A percentile compares a stretch with the other conserved stretches of the same genome.
Conservation (phyloP, 139 green algal species). For the Bryopsis sp. region DNA sequence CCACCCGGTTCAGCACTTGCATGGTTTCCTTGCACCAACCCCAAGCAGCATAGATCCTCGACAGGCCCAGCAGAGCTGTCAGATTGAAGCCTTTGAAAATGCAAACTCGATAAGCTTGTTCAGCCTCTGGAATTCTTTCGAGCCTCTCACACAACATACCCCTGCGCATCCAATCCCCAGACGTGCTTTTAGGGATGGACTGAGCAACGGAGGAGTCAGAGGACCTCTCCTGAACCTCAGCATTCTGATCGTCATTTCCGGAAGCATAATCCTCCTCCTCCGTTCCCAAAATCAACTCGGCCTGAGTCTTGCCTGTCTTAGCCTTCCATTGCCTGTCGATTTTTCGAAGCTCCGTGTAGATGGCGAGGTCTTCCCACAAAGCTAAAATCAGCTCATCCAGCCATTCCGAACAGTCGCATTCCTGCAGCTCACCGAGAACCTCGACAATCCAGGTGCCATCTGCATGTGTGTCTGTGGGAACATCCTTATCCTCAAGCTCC, state of each 20-base stretch:
- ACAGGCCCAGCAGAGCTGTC: slow-evolving; percentile 13
- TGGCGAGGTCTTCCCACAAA: slow-evolving; percentile 17
- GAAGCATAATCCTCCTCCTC: not conserved
- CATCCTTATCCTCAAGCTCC: too few species aligned
- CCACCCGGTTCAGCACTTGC: slow-evolving; percentile 4
- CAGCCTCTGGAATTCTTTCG: slow-evolving; percentile 1
- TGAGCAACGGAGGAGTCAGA: not conserved
- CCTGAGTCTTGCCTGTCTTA: not conserved
- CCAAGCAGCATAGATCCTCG: not conserved
- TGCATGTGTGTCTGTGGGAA: too few species aligned
- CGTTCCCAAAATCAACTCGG: slow-evolving; percentile 16
- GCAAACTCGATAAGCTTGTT: slow-evolving; percentile 17
- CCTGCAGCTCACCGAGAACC: not conserved
- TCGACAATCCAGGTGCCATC: too few species aligned
- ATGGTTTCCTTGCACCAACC: not conserved
- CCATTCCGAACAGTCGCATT: not conserved
- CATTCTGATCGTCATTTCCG: not conserved
- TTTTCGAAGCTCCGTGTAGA: not conserved
- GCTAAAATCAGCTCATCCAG: slow-evolving; percentile 21
- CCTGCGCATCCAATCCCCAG: slow-evolving; percentile 14
- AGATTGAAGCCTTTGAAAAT: slow-evolving; percentile 15
- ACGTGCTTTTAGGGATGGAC: not conserved
- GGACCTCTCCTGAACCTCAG: not conserved
- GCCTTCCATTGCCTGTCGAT: slow-evolving; percentile 3
- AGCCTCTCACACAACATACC: slow-evolving; percentile 14